phyloP scores from a whole-genome alignment of 345 rosid genomes.

The Camelina hispida region DNA sequence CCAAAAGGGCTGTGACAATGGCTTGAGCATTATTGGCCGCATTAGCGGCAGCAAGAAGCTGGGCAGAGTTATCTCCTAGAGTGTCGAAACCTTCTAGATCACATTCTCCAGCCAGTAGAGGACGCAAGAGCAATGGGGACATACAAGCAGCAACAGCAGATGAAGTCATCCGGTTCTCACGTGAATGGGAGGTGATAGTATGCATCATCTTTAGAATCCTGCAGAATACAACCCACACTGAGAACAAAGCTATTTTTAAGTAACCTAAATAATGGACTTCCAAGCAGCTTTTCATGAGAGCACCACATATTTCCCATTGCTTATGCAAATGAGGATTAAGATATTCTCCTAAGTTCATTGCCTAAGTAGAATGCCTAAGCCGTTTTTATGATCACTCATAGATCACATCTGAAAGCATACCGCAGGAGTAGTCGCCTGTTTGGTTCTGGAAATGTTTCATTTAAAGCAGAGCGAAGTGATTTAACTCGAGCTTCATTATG shows the following conservation, averaged over 20 bases:
- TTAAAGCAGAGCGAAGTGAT: slow-evolving; percentile 82
- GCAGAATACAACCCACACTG: slow-evolving; percentile 42
- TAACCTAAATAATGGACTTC: not conserved
- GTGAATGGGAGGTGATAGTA: slow-evolving; percentile 73
- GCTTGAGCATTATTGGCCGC: slow-evolving; percentile 97
- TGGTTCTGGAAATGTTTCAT: slow-evolving; percentile 96
- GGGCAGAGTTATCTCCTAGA: slow-evolving; percentile 86
- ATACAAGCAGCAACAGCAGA: slow-evolving; percentile 99
- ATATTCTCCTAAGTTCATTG: slow-evolving; percentile 10
- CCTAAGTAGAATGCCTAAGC: slow-evolving; percentile 1
- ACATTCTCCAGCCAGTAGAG: slow-evolving; percentile 95
- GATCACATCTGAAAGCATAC: slow-evolving; percentile 44
- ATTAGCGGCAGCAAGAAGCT: slow-evolving; percentile 99
- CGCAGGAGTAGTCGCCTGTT: slow-evolving; percentile 88
- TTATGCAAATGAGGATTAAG: not conserved
- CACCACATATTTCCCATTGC: not conserved
- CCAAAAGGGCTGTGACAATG: slow-evolving; percentile 83
- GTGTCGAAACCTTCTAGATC: slow-evolving; percentile 88
- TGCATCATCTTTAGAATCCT: slow-evolving; percentile 97
- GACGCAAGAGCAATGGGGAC: slow-evolving; percentile 97
- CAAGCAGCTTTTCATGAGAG: slow-evolving; percentile 27
- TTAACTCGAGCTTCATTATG: slow-evolving; percentile 78
- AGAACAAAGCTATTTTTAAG: slow-evolving; percentile 32
- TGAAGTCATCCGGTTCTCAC: slow-evolving; percentile 89
- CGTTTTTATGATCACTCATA: not conserved